Evolutionary conservation across 768 basidiomycete genomes (phyloP).

Genomic region (Boletellus ananiceps): DNA sequence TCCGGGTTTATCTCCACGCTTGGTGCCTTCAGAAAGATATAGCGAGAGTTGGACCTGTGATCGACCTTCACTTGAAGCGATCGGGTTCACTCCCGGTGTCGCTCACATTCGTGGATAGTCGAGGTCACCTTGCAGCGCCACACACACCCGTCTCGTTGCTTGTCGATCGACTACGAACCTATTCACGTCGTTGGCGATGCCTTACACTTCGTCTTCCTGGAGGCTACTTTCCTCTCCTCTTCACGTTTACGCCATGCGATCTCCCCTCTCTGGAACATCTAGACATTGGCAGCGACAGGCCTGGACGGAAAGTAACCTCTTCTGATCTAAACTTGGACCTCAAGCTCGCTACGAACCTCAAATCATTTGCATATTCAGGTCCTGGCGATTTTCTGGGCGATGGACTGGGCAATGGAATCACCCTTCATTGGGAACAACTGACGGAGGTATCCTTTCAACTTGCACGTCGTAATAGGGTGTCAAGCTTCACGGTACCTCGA

Average conservation of each 20-base stretch:
- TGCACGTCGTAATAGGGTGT: neutral
- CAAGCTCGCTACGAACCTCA: conserved; percentile 8
- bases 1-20: conserved; percentile 12
- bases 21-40: neutral
- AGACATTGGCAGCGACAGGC: neutral
- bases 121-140: neutral
- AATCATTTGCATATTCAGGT: conserved; percentile 12
- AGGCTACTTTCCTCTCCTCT: conserved; percentile 9
- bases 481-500: neutral
- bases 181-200: conserved; percentile 8
- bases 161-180: conserved; percentile 7
- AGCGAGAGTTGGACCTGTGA: neutral
- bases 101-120: conserved; percentile 17
- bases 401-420: neutral
- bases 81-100: conserved; percentile 13
- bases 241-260: conserved; percentile 12
- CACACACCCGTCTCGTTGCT: conserved; percentile 6
- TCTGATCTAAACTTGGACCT: neutral
- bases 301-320: neutral
- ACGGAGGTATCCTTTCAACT: conserved; percentile 12
- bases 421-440: conserved; percentile 11
- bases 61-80: conserved; percentile 11
- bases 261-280: conserved; percentile 11
- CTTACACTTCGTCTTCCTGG: neutral
- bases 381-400: neutral